These are phyloP conservation scores for Symbiodinium pilosum DNA, from an alignment of 73 alveolate genomes.

Conservation along the genomic window DNA sequence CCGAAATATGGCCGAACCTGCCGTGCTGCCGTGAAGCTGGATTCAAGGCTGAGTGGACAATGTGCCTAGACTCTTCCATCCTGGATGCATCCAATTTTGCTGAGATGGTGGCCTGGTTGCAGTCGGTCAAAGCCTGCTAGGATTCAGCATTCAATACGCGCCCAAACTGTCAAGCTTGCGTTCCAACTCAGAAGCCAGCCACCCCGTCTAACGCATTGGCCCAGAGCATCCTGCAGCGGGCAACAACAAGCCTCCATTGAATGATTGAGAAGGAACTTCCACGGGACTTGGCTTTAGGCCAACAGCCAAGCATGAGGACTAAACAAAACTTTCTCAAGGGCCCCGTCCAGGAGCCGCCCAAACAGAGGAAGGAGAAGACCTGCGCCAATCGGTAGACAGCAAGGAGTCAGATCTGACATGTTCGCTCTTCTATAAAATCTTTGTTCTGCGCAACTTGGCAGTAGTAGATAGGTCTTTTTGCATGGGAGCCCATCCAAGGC, in stretches of 20 bases:
- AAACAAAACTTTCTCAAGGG: neutral
- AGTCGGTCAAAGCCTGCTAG: neutral
- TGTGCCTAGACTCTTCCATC: no score
- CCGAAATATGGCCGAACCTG: slow-evolving; percentile 11
- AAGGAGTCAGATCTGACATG: no score
- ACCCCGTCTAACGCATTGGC: neutral
- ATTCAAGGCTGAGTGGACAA: neutral
- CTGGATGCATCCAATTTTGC: neutral
- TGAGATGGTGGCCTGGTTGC: neutral
- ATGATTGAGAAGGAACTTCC: no score
- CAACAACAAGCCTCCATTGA: neutral
- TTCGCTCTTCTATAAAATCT: no score
- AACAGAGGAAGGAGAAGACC: neutral
- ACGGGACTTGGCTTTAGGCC: no score
- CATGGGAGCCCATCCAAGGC: no score
- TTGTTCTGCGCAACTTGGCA: no score
- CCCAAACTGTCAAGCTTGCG: neutral
- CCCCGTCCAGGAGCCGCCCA: neutral
- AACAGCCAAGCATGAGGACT: neutral
- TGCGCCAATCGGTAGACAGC: neutral
- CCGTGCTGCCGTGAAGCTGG: neutral
- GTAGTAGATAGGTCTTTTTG: no score
- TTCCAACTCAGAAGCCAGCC: neutral
- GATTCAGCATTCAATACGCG: neutral
- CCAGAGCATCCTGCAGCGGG: slow-evolving; percentile 3